Evolutionary conservation across 129 eudicot genomes (phyloP), one percentile per base, ranked within the genome.

Genomic region (Tanacetum coccineum): DNA sequence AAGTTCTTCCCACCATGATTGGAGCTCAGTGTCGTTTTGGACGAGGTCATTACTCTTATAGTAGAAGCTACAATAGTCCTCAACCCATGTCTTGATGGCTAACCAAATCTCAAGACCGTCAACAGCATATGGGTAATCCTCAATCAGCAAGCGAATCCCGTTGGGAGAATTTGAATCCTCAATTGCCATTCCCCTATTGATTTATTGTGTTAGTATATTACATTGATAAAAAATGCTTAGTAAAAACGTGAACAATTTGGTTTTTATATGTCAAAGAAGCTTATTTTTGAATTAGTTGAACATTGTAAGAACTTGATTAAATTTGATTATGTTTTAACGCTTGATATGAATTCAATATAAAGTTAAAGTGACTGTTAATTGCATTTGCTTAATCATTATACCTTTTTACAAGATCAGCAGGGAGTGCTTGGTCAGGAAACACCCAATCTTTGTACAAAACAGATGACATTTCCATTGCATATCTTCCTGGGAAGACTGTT

Each of bases 101-200:
- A 76, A 69, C 91, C 95, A 87, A 11, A 87, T 84, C 71, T 84
- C 84, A 4, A 84, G 88, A 6, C 95, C 95, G 45, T 87, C 95
- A 13, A 79, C 88, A 9, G 91, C 95, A 56, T 66, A 87, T 6
- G 95, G 95, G 67, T 87, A 87, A 71, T 87, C 95, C 70, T 87
- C 77, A 11, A 87, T 78, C 1, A 76, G 20, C 61, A 84, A 65
- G 0, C 77, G 73, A 20, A 80, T 53, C 13, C 91, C 85, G 26
- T 81, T 78, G 3, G 86, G 81, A 20, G 80, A 65, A 54, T 64
- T 68, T 4, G 81, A 55, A 71, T 88, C 96, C 73, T 85, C 76
- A 18, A 88, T 73, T 3, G 96, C 96, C 80, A 88, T 64, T 62
- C 88, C 91, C 76, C 96, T 88, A 50, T 12, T 53, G 3, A 45